A percentile compares a stretch with the other conserved stretches of the same genome.
Conservation (phyloP, 1,284 basidiomycete genomes). For the Leccinum subrobustum region DNA sequence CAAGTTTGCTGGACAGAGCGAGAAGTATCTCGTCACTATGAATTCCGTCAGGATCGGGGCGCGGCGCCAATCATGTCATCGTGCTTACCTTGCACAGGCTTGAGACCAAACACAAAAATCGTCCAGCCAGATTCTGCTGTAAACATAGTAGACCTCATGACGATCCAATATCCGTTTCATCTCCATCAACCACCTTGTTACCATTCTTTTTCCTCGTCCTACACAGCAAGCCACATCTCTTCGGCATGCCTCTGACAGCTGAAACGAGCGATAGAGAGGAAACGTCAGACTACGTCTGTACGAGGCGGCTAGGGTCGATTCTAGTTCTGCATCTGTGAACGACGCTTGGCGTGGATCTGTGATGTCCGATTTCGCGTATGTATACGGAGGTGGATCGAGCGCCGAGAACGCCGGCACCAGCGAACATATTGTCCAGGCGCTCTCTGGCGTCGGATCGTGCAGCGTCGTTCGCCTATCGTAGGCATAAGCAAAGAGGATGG, state of each 20-base stretch:
- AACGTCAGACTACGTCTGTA: constrained; percentile 73
- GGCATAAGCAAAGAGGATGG: constrained; percentile 69
- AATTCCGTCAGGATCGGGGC: constrained; percentile 5
- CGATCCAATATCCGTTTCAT: constrained; percentile 70
- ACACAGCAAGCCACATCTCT: constrained; percentile 61
- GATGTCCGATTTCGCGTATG: constrained; percentile 10
- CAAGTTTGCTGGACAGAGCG: constrained; percentile 45
- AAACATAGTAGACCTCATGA: constrained; percentile 81
- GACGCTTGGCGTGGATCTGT: constrained; percentile 15
- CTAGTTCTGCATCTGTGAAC: constrained; percentile 50
- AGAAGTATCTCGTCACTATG: constrained; percentile 56
- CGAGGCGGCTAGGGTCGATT: constrained; percentile 51
- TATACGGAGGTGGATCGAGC: constrained; percentile 65
- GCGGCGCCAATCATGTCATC: not conserved
- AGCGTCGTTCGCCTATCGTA: constrained; percentile 78
- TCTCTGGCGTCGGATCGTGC: constrained; percentile 75
- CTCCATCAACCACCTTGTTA: constrained; percentile 63
- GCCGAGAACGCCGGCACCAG: constrained; percentile 75
- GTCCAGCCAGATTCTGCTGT: constrained; percentile 79
- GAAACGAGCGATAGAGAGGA: constrained; percentile 75
- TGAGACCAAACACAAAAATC: constrained; percentile 78
- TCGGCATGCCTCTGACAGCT: constrained; percentile 63
- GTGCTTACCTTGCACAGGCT: constrained; percentile 53
- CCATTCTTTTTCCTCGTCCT: constrained; percentile 54
- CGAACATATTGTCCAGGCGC: constrained; percentile 75